phyloP scores from a whole-genome alignment of 2,329 filamentous ascomycete species.

The Cladobotryum protrusum region DNA sequence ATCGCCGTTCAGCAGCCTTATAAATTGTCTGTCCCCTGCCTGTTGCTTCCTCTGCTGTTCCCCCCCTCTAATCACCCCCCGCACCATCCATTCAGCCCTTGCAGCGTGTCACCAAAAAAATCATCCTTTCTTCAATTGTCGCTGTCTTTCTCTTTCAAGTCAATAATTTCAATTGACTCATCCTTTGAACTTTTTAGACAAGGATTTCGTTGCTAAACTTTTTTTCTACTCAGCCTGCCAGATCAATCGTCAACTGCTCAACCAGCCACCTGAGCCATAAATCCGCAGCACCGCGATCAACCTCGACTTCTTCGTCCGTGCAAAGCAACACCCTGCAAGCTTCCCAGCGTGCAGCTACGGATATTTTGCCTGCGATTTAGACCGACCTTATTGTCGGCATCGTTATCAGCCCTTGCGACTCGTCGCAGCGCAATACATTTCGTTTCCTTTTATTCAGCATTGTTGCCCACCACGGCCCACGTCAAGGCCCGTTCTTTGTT shows the following conservation, averaged over 20 bases:
- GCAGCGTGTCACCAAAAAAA: conserved; percentile 11
- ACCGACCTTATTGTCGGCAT: background rate
- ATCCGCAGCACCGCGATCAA: background rate
- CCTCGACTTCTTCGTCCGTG: background rate
- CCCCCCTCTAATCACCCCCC: conserved; percentile 9
- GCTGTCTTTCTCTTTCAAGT: background rate
- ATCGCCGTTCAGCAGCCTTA: conserved; percentile 6
- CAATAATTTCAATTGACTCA: conserved; percentile 1
- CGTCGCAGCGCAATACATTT: conserved; percentile 2
- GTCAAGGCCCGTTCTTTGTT: conserved; percentile 21
- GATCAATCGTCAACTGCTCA: conserved; percentile 1
- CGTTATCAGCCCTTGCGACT: conserved; percentile 5
- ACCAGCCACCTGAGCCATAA: background rate
- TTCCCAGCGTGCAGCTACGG: conserved; percentile 4
- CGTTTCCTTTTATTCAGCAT: conserved; percentile 13
- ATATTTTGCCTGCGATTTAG: conserved; percentile 2
- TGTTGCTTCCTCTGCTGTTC: conserved; percentile 1
- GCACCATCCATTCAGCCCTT: conserved; percentile 11
- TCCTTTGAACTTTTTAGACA: background rate
- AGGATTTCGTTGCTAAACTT: conserved; percentile 8
- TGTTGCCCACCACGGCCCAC: conserved; percentile 34
- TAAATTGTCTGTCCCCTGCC: conserved; percentile 9
- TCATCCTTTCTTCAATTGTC: background rate
- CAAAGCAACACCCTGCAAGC: conserved; percentile 1
- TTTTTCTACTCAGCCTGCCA: conserved; percentile 1